Conservation (phyloP, 345 rosid genomes). For the Eucalyptus rudis region DNA sequence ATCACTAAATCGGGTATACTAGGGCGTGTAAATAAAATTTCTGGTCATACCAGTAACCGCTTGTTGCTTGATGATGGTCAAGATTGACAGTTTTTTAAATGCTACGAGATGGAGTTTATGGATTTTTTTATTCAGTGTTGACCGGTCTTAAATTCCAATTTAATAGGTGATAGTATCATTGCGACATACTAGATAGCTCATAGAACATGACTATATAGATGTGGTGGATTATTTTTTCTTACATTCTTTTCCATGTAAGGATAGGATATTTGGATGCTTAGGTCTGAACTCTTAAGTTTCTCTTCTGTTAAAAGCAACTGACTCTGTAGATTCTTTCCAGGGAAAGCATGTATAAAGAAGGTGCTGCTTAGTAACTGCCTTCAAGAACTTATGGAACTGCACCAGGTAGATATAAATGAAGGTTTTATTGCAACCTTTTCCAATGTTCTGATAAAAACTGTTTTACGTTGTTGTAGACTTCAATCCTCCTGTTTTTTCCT, state of each 20-base stretch:
- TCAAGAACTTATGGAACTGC: constrained; percentile 98
- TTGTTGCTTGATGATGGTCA: neutral
- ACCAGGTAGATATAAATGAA: constrained; percentile 47
- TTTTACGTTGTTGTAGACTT: neutral
- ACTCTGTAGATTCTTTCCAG: constrained; percentile 16
- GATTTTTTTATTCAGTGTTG: neutral
- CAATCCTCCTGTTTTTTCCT: neutral
- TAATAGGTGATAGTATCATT: neutral
- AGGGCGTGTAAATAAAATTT: neutral
- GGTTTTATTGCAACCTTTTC: neutral
- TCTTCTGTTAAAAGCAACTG: neutral
- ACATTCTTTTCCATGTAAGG: neutral
- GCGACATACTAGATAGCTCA: neutral
- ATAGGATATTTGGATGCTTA: neutral
- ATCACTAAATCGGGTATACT: neutral
- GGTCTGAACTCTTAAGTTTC: neutral
- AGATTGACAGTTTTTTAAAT: neutral
- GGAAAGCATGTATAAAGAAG: constrained; percentile 94
- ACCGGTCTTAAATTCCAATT: neutral
- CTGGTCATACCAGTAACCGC: neutral
- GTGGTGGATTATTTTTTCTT: neutral
- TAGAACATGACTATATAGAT: neutral
- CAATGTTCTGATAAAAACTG: neutral
- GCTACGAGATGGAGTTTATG: neutral
- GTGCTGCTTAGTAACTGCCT: constrained; percentile 95